Base-by-base conservation (phyloP, 768 basidiomycete species). In the Neoboletus brunneissimus region DNA sequence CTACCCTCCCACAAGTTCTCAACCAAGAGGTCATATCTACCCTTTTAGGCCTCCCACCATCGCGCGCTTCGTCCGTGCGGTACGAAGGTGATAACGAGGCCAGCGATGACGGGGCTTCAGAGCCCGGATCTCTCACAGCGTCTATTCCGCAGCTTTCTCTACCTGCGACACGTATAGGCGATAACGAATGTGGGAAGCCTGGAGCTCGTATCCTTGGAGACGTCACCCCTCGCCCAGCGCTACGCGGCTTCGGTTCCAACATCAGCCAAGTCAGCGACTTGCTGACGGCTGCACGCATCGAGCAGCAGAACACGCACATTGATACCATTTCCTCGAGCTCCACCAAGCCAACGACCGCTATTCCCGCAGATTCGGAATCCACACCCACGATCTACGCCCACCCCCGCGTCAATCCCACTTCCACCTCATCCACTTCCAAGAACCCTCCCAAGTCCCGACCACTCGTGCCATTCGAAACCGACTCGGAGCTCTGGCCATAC, bases 401-500 rank as follows among this genome's bases (percentile, higher is more conserved):
- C 45, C 29, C 55, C 1, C 55, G 56, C 44, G 8, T 35, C 11
- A 55, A 52, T 12, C 18, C 55, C 23, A 48, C 27, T 13, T 50
- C 56, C 37, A 38, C 60, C 6, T 38, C 65, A 18, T 61, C 58
- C 23, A 29, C 54, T n/a, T 47, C 56, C 52, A 64, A 62, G 54
- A 56, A 54, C 27, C 54, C 56, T 53, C 64, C 57, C 41, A 71
- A 65, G 40, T 67, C 73, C 44, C 73, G 79, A 38, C 68, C 74
- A 6, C 77, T 86, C 15, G 77, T 86, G 0, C 85, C 87, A 0
- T 89, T 89, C 64, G 79, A 77, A 49, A 72, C 83, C 0, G 83
- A 84, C 57, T 83, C 86, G 9, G 84, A 87, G 34, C 74, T 89
- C 16, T 89, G 87, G 88, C 86, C 88, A 5, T 87, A 87, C 63